Base-by-base conservation (phyloP, 2,329 filamentous ascomycete species). In the Colletotrichum tanaceti region DNA sequence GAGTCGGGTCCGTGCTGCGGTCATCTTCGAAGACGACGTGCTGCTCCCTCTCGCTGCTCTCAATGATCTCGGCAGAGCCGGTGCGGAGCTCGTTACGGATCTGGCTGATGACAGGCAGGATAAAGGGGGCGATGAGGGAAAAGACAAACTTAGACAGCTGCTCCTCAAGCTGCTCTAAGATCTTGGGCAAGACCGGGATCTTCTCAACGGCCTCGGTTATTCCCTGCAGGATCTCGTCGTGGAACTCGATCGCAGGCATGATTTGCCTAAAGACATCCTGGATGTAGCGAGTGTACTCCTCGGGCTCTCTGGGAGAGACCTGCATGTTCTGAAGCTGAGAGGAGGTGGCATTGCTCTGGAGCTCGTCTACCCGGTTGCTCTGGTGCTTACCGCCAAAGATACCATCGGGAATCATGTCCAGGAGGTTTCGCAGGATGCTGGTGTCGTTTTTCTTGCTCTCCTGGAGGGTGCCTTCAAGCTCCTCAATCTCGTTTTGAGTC, bases 141-240 rank as follows among this genome's bases (percentile, higher is more conserved):
- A 97, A 97, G 68, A 97, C 93, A 78, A 97, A 97, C 74, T 95
- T 82, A 62, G 92, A 96, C 71, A 97, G 86, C 80, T 97, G 92
- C 70, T 97, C 93, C 79, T 95, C 91, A 18, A 97, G 81, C 77
- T 97, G 89, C 80, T 97, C 93, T 64, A 97, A 87, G 49, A 97
- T 84, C 73, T 97, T 91, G 61, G 93, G 93, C 20, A 98, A 83
- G 46, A 97, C 85, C 0, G 94, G 94, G 47, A 98, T 94, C 72
- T 92, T 90, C 79, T 97, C 92, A 68, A 97, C 90, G 14, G 93
- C 90, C 74, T 91, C 84, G 54, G 88, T 88, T 74, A 98, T 94
- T 59, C 81, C 82, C 82, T 95, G 90, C 86, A 98, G 90, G 68
- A 97, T 83, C 58, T 95, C 89, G 77, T 98, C 94, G 75, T 98